phyloP scores from a whole-genome alignment of 2,329 filamentous ascomycete species.

The Sarocladiaceae sp. region DNA sequence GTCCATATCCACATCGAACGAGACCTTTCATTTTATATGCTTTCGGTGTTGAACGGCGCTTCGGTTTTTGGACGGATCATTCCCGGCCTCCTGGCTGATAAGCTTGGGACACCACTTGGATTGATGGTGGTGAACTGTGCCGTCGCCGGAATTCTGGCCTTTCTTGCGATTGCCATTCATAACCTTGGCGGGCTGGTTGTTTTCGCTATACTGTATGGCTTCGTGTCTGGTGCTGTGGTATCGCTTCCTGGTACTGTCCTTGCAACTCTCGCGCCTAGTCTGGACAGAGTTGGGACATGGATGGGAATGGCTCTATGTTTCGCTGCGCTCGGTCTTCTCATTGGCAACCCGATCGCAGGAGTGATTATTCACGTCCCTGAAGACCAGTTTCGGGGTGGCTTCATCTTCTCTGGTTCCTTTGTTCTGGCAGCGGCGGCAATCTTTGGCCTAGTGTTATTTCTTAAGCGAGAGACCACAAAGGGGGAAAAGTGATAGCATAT shows the following conservation, averaged over 20 bases:
- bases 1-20: constrained; percentile 28
- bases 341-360: not conserved
- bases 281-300: constrained; percentile 24
- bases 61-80: constrained; percentile 54
- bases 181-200: constrained; percentile 49
- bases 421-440: not conserved
- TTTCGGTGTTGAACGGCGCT: constrained; percentile 62
- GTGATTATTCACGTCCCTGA: not conserved
- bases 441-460: not conserved
- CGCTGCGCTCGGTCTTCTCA: constrained; percentile 12
- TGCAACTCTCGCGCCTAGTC: constrained; percentile 4
- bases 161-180: constrained; percentile 56
- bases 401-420: not conserved
- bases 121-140: constrained; percentile 47
- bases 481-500: not conserved
- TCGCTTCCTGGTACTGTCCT: constrained; percentile 54
- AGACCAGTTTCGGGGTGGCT: not conserved
- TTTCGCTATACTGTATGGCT: constrained; percentile 59
- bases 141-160: constrained; percentile 39
- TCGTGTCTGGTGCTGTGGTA: constrained; percentile 58
- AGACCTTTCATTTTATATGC: constrained; percentile 47
- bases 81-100: constrained; percentile 56
- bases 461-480: no score
- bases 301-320: constrained; percentile 52
- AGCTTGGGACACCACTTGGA: constrained; percentile 52